These are phyloP conservation scores for Hypoxylon perforatum DNA, from an alignment of 495 filamentous ascomycete species.

Conservation along the genomic window DNA sequence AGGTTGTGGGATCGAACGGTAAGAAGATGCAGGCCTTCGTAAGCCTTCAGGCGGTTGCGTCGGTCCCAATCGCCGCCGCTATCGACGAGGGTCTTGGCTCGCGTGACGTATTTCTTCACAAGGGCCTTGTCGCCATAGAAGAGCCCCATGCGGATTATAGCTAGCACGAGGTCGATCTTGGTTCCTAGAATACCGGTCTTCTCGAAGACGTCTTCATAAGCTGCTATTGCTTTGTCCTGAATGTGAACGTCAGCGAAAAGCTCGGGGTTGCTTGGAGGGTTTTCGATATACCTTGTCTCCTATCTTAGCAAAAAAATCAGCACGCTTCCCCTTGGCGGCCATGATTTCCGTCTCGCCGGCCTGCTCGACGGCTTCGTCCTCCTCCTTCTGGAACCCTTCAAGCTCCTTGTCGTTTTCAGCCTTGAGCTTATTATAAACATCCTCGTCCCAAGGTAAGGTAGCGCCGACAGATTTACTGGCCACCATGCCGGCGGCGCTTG, in stretches of 20 bases:
- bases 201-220: slow-evolving; percentile 91
- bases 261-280: slow-evolving; percentile 1
- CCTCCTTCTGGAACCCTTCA: slow-evolving; percentile 91
- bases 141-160: slow-evolving; percentile 92
- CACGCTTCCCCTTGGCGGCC: slow-evolving; percentile 90
- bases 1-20: slow-evolving; percentile 89
- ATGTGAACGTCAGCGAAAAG: slow-evolving; percentile 23
- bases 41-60: slow-evolving; percentile 96
- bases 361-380: slow-evolving; percentile 92
- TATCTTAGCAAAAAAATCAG: slow-evolving; percentile 93
- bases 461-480: slow-evolving; percentile 73
- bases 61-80: slow-evolving; percentile 98
- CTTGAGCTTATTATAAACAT: slow-evolving; percentile 83
- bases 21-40: slow-evolving; percentile 93
- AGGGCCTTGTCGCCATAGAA: slow-evolving; percentile 93
- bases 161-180: slow-evolving; percentile 95
- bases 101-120: slow-evolving; percentile 92
- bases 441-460: slow-evolving; percentile 88
- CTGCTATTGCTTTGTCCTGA: slow-evolving; percentile 90
- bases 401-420: slow-evolving; percentile 92
- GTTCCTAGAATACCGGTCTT: slow-evolving; percentile 94
- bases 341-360: slow-evolving; percentile 96
- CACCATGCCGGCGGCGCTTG: slow-evolving; percentile 74
- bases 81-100: slow-evolving; percentile 89
- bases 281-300: slow-evolving; percentile 84